Base-by-base conservation (phyloP, 495 filamentous ascomycete species). In the Penicillium robsamsonii region DNA sequence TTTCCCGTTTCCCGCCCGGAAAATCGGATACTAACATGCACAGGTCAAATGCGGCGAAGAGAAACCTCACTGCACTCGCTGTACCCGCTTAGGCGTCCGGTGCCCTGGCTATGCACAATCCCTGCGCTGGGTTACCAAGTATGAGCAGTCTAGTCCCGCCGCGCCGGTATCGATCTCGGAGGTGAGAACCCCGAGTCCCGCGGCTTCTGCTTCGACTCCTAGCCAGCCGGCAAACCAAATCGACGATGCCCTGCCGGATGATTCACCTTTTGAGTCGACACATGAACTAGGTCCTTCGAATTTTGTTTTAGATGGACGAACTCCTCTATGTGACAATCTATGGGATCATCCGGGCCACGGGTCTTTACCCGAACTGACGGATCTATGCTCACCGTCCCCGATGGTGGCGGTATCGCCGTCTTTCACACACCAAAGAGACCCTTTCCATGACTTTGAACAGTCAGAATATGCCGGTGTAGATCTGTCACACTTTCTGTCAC, bases 1-100 rank as follows among this genome's bases (percentile, higher is more conserved):
- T 35, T 12, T 24, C 30, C 22, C 29, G 38, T 25, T 9, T 1
- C 3, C 24, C 15, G 25, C 25, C 44, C 13, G 13, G 13, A 47
- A 31, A 33, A 9, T 30, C 5, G 24, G 5, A 25, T 40, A 8
- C 46, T 51, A 20, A 52, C 37, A 41, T 3, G 0, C 22, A 55
- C 30, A 82, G 81, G 70, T 84, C 53, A 84, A 84, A 70, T 84
- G 81, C 60, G 81, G 80, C 66, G 81, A 84, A 62, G 73, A 72
- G 29, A 74, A 78, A 38, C 81, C 81, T 33, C 67, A 71, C 46
- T 84, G 81, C 60, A 64, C 57, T 53, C 78, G 80, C 51, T 84
- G 81, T 57, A 73, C 63, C n/a, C 75, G 75, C 33, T 64, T 80
- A 46, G 73, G 76, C 0, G 68, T 82, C 18, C 58, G 59, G 25